Base-by-base conservation (phyloP, 495 filamentous ascomycete species). In the Jackrogersella multiformis region DNA sequence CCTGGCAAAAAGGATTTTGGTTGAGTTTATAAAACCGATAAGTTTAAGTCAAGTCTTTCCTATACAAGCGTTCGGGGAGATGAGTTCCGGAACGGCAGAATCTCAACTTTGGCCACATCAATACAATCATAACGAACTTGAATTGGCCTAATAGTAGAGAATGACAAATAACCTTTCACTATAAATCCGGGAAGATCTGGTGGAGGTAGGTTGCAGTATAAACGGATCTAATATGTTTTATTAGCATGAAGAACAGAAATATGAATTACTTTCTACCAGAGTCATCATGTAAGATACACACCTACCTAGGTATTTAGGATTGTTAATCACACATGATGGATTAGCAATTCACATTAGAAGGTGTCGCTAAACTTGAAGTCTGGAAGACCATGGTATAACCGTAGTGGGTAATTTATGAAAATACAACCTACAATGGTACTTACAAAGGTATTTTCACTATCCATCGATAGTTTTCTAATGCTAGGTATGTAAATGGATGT, bases 81-180 rank as follows among this genome's bases (percentile, higher is more conserved):
- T 55, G 66, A 5, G 46, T 55, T 69, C 66, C 66, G 66, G 49
- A 48, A 60, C 60, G 55, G 66, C 42, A 51, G 56, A 56, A 60
- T 60, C 32, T 53, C 16, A 32, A 45, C 2, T 49, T 20, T 13
- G 59, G n/a, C 52, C 21, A 41, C n/a, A 12, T 53, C 39, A 46
- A 56, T 56, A 32, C 28, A 52, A 15, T 52, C 6, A 28, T 52
- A 52, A 51, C 44, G 52, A 24, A 49, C 28, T 44, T 15, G 13
- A 12, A 53, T 49, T 32, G 42, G 18, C 42, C 20, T 26, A 21
- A 12, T 9, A 24, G 16, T 35, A 38, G n/a, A 20, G 16, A 34
- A 12, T 15, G 46, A 28, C 46, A 52, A 52, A 52, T 52, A 46
- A 38, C 2, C n/a, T 15, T 32, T 39, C 24, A 9, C n/a, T 21